A percentile compares a stretch with the other conserved stretches of the same genome.
phyloP scores from a whole-genome alignment of 345 rosid genomes.

The Syzygium aromaticum region DNA sequence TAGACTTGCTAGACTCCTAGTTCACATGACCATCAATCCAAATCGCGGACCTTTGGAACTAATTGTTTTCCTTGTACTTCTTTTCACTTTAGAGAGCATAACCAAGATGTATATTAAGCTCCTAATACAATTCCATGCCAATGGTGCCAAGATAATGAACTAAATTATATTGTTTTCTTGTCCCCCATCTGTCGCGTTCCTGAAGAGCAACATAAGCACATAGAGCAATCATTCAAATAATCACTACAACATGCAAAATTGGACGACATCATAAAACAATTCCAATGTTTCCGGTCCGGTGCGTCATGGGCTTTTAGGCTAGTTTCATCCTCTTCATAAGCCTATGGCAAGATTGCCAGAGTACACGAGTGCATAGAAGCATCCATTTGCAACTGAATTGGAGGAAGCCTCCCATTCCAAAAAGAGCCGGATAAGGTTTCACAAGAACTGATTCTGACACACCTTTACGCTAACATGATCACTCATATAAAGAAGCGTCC shows the following conservation, averaged over 20 bases:
- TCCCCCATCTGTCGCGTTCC: no score
- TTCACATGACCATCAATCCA: background rate
- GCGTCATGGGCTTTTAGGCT: background rate
- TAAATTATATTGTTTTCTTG: background rate
- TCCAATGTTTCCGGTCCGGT: background rate
- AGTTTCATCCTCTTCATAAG: background rate
- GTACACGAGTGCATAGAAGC: background rate
- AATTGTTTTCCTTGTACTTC: background rate
- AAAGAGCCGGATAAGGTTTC: background rate
- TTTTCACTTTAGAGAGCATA: background rate
- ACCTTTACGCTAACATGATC: background rate
- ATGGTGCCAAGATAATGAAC: background rate
- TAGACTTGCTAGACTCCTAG: background rate
- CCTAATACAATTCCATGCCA: background rate
- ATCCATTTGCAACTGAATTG: background rate
- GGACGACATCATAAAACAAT: background rate
- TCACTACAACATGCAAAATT: background rate
- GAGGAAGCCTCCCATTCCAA: background rate
- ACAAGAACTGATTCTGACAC: background rate
- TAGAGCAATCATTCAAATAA: background rate
- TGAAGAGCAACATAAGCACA: background rate
- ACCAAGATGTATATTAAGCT: background rate
- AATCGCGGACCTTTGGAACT: background rate
- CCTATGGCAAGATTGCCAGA: background rate
- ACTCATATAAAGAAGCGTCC: background rate